phyloP scores from a whole-genome alignment of 768 basidiomycete genomes.

The Suillus occidentalis region DNA sequence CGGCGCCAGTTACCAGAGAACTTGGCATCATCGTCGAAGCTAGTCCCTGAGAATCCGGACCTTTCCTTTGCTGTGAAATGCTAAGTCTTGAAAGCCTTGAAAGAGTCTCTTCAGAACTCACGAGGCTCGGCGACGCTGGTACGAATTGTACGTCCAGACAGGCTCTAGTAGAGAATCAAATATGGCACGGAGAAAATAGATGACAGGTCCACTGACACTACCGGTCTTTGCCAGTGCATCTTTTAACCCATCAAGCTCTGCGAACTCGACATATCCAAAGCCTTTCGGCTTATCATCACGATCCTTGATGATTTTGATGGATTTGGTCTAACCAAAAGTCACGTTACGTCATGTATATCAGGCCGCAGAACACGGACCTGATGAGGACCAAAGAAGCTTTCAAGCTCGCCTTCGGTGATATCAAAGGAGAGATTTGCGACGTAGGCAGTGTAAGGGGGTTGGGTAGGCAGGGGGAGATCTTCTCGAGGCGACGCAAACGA shows the following conservation, averaged over 20 bases:
- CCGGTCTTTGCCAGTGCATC: slow-evolving; percentile 75
- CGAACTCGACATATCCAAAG: slow-evolving; percentile 97
- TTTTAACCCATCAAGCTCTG: slow-evolving; percentile 82
- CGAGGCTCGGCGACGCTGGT: slow-evolving; percentile 96
- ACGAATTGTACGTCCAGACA: slow-evolving; percentile 80
- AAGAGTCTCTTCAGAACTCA: slow-evolving; percentile 45
- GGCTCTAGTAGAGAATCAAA: slow-evolving; percentile 39
- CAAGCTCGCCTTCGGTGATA: slow-evolving; percentile 79
- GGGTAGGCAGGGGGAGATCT: slow-evolving; percentile 93
- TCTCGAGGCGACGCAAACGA: slow-evolving; percentile 65
- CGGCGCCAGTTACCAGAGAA: slow-evolving; percentile 86
- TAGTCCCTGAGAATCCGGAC: slow-evolving; percentile 49
- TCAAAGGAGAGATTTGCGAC: slow-evolving; percentile 96
- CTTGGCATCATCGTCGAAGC: slow-evolving; percentile 71
- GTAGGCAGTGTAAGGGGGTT: slow-evolving; percentile 95
- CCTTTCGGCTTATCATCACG: slow-evolving; percentile 95
- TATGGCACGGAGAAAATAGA: neutral
- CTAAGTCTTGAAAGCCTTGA: slow-evolving; percentile 13
- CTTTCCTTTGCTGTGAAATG: slow-evolving; percentile 70
- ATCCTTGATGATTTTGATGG: slow-evolving; percentile 91
- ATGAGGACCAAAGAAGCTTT: slow-evolving; percentile 70
- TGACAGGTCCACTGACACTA: slow-evolving; percentile 47
- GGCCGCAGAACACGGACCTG: slow-evolving; percentile 45
- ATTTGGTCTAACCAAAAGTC: slow-evolving; percentile 55
- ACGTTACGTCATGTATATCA: neutral